These are phyloP conservation scores for Fagopyrum tataricum DNA, from an alignment of 148 eudicot genomes.

Conservation along the genomic window DNA sequence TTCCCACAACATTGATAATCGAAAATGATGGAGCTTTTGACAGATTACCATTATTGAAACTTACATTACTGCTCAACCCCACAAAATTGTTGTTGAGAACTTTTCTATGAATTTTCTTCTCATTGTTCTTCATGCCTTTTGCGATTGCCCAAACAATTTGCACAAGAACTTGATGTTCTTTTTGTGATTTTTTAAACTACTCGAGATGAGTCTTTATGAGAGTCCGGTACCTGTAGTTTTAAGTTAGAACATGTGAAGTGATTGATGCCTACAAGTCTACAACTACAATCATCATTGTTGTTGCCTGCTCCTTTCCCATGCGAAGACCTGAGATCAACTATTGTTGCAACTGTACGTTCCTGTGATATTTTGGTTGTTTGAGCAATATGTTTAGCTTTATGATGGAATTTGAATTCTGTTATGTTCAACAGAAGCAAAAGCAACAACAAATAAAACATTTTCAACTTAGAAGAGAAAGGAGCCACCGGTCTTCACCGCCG, in stretches of 20 bases:
- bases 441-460: background rate
- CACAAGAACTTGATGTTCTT: background rate
- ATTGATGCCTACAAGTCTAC: slow-evolving; percentile 6
- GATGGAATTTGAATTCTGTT: background rate
- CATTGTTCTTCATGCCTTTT: background rate
- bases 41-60: background rate
- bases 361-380: background rate
- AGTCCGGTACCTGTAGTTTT: background rate
- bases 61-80: background rate
- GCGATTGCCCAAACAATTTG: background rate
- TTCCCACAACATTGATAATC: slow-evolving; percentile 9
- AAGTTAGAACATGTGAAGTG: background rate
- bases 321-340: background rate
- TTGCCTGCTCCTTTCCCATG: slow-evolving; percentile 6
- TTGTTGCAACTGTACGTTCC: background rate
- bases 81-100: background rate
- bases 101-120: background rate
- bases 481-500: no score
- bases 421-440: background rate
- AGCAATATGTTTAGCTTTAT: background rate
- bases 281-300: slow-evolving; percentile 6
- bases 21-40: background rate
- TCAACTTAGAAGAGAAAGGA: background rate
- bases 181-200: background rate
- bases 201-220: background rate